A percentile compares a stretch with the other conserved stretches of the same genome.
Evolutionary conservation across 495 filamentous ascomycete species (phyloP).

Genomic region (Aspergillus campestris): DNA sequence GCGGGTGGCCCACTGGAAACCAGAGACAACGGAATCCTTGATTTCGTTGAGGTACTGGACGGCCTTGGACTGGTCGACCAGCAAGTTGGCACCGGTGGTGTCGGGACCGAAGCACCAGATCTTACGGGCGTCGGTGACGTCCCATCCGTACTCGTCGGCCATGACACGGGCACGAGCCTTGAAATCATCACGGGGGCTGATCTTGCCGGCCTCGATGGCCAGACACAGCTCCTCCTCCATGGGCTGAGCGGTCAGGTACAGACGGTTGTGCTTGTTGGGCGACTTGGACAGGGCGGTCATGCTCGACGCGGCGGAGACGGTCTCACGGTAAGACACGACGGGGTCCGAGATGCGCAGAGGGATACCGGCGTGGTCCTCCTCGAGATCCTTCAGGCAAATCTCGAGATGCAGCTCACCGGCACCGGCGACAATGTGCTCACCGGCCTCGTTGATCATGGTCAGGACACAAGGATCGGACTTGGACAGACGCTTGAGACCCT

Average conservation of each 20-base stretch:
- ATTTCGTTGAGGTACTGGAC: constrained; percentile 99
- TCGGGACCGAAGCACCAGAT: constrained; percentile 99
- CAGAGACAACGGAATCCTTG: constrained; percentile 99
- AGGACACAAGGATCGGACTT: constrained; percentile 99
- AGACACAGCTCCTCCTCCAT: constrained; percentile 82
- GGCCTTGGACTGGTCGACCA: constrained; percentile 99
- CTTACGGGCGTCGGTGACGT: constrained; percentile 99
- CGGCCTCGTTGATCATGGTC: constrained; percentile 77
- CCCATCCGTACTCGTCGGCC: constrained; percentile 96
- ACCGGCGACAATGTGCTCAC: constrained; percentile 98
- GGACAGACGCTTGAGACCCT: constrained; percentile 99
- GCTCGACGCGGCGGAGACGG: constrained; percentile 69
- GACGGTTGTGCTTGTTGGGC: constrained; percentile 99
- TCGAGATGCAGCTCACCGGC: constrained; percentile 98
- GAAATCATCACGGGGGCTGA: constrained; percentile 95
- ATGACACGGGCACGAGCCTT: constrained; percentile 96
- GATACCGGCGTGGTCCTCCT: constrained; percentile 98
- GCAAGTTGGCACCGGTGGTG: constrained; percentile 93
- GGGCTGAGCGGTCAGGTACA: constrained; percentile 88
- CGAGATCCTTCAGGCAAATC: constrained; percentile 99
- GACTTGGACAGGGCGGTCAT: constrained; percentile 99
- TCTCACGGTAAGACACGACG: constrained; percentile 97
- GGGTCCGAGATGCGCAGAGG: constrained; percentile 94
- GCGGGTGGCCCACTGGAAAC: constrained; percentile 99
- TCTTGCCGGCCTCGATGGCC: constrained; percentile 87